phyloP scores from a whole-genome alignment of 2,329 filamentous ascomycete species.

The Hymenotorrendiella dingleyae region DNA sequence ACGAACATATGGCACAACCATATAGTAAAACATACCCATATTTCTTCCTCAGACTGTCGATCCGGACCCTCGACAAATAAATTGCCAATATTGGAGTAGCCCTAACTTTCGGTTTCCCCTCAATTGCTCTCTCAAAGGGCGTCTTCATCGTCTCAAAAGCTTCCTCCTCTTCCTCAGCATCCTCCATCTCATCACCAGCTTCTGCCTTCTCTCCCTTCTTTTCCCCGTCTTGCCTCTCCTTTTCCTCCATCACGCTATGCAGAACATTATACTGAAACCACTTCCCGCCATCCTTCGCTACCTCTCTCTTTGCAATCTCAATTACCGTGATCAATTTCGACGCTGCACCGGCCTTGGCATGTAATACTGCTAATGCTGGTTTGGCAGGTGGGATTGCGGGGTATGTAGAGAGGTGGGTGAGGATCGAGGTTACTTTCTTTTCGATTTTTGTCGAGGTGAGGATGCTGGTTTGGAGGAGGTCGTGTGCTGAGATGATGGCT shows the following conservation, averaged over 20 bases:
- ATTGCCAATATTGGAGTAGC: conserved; percentile 52
- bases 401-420: conserved; percentile 23
- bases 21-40: conserved; percentile 24
- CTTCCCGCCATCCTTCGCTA: conserved; percentile 40
- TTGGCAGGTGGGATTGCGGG: conserved; percentile 23
- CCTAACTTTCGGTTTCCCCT: conserved; percentile 40
- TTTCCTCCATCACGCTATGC: conserved; percentile 17
- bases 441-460: conserved; percentile 54
- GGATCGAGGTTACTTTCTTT: conserved; percentile 28
- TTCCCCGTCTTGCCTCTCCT: conserved; percentile 21
- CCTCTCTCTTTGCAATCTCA: conserved; percentile 57
- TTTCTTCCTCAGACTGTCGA: conserved; percentile 48
- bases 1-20: neutral
- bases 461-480: conserved; percentile 47
- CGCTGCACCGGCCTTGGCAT: conserved; percentile 35
- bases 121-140: conserved; percentile 49
- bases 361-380: conserved; percentile 34
- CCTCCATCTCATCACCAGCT: conserved; percentile 17
- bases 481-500: conserved; percentile 27
- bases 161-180: conserved; percentile 37
- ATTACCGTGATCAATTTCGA: conserved; percentile 63
- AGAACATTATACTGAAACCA: conserved; percentile 36
- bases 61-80: conserved; percentile 47
- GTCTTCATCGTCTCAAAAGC: conserved; percentile 53
- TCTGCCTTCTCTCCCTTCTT: conserved; percentile 17